Conservation (phyloP, 257 asterid species). For the Echium plantagineum region DNA sequence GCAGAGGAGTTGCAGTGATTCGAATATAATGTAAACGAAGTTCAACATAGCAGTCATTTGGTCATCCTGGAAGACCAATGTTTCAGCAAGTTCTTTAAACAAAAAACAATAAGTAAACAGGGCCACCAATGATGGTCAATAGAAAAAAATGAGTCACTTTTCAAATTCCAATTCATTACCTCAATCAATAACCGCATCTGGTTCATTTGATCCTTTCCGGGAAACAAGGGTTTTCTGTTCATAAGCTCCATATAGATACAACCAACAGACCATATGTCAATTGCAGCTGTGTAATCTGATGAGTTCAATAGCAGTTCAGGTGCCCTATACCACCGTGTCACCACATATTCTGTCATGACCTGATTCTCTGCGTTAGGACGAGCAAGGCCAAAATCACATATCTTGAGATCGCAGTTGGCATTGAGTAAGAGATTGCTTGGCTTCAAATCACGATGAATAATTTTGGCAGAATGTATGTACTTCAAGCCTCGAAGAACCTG, state of each 20-base stretch:
- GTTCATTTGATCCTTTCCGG: slow-evolving; percentile 97
- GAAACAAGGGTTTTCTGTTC: slow-evolving; percentile 79
- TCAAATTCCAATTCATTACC: slow-evolving; percentile 17
- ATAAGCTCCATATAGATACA: slow-evolving; percentile 96
- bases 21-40: background rate
- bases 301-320: slow-evolving; percentile 84
- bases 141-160: too few relatives aligned
- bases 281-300: slow-evolving; percentile 79
- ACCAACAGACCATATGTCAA: slow-evolving; percentile 98
- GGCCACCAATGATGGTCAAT: too few relatives aligned
- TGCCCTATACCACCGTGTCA: slow-evolving; percentile 97
- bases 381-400: slow-evolving; percentile 93
- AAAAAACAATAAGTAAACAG: too few relatives aligned
- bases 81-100: too few relatives aligned
- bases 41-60: background rate
- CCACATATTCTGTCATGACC: slow-evolving; percentile 94
- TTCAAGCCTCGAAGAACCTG: slow-evolving; percentile 88
- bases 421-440: slow-evolving; percentile 90
- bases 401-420: slow-evolving; percentile 90
- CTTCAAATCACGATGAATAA: slow-evolving; percentile 86
- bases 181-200: slow-evolving; percentile 81
- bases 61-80: too few relatives aligned
- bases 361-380: slow-evolving; percentile 73
- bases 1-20: background rate
- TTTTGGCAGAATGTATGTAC: slow-evolving; percentile 86